Conservation (phyloP, 768 basidiomycete species). For the Trametes maxima region DNA sequence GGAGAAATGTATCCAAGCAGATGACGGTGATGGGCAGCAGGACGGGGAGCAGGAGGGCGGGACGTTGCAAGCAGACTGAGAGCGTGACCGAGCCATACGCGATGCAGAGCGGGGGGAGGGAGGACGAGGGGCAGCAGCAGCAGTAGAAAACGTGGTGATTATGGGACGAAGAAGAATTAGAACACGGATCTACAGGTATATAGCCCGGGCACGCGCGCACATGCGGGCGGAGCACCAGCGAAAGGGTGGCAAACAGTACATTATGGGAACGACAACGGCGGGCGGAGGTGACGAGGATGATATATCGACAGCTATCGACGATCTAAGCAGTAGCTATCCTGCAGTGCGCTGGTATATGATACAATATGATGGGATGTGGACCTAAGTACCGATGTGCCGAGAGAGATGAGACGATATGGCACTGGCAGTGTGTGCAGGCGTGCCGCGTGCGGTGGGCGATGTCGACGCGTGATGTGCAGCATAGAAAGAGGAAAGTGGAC, state of each 20-base stretch:
- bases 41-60: neutral
- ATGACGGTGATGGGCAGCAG: neutral
- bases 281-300: neutral
- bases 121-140: neutral
- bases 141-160: neutral
- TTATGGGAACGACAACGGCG: neutral
- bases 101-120: neutral
- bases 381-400: neutral
- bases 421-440: neutral
- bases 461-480: neutral
- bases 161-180: neutral
- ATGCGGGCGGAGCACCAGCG: neutral
- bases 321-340: conserved; percentile 8
- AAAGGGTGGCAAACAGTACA: conserved; percentile 3
- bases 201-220: neutral
- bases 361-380: neutral
- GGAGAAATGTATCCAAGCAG: neutral
- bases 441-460: neutral
- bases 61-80: neutral
- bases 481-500: too few species aligned
- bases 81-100: neutral
- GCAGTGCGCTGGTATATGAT: conserved; percentile 1
- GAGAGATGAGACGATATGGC: neutral
- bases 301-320: conserved; percentile 17
- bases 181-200: conserved; percentile 9